Evolutionary conservation across 2,329 filamentous ascomycete genomes (phyloP).

Genomic region (Phialocephala sp.): DNA sequence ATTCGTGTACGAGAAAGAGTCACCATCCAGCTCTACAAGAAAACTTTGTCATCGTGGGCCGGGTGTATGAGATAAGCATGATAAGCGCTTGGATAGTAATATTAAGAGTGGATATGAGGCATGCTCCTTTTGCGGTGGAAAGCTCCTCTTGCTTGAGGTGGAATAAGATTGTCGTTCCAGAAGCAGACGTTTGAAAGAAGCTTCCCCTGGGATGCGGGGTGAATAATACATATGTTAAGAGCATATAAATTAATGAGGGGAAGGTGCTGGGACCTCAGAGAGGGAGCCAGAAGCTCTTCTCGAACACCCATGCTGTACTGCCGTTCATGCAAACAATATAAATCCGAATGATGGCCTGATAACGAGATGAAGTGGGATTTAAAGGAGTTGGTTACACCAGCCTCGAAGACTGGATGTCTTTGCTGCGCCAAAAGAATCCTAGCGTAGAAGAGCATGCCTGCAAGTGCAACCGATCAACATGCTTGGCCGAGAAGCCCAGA

Average conservation of each 20-base stretch:
- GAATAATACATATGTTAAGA: constrained; percentile 7
- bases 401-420: background rate
- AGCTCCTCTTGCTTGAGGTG: background rate
- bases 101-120: background rate
- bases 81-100: constrained; percentile 16
- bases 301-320: background rate
- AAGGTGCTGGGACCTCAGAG: background rate
- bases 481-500: background rate
- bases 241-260: constrained; percentile 3
- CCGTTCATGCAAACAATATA: constrained; percentile 5
- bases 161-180: background rate
- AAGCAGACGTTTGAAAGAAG: background rate
- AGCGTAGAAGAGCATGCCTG: background rate
- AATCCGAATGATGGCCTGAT: background rate
- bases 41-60: background rate
- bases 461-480: constrained; percentile 1
- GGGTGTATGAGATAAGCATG: background rate
- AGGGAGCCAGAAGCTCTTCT: background rate
- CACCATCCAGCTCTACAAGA: background rate
- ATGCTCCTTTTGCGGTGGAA: background rate
- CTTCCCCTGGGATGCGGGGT: constrained; percentile 3
- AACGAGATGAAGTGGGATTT: background rate
- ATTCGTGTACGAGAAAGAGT: background rate
- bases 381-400: background rate
- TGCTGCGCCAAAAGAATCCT: background rate